phyloP scores from a whole-genome alignment of 495 filamentous ascomycete genomes.

The Daldinia vernicosa region DNA sequence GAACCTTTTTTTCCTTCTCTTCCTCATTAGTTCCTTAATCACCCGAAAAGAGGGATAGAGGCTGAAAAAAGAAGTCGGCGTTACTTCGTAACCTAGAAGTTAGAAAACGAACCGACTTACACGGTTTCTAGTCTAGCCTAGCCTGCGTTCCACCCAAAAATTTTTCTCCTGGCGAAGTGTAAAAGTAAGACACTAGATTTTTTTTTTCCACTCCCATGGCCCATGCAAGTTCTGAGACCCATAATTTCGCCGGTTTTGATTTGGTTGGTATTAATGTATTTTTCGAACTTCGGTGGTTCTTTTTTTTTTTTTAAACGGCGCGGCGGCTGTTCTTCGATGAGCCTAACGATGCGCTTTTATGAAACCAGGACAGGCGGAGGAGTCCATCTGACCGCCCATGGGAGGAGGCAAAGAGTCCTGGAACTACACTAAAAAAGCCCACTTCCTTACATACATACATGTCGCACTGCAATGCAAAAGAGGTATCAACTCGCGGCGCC shows the following conservation, averaged over 20 bases:
- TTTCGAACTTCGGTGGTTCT: constrained; percentile 22
- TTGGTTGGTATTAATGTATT: constrained; percentile 28
- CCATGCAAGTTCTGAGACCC: constrained; percentile 26
- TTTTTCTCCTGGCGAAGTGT: constrained; percentile 24
- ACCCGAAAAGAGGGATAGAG: constrained; percentile 13
- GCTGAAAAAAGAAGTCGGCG: constrained; percentile 8
- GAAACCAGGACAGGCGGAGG: constrained; percentile 16
- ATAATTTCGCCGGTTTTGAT: constrained; percentile 33
- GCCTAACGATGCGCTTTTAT: neutral
- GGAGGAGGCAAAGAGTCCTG: neutral
- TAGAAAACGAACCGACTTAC: constrained; percentile 16
- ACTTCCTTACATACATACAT: constrained; percentile 31
- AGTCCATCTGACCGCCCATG: constrained; percentile 31
- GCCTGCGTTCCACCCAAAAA: constrained; percentile 23
- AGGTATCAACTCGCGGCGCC: constrained; percentile 25
- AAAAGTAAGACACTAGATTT: constrained; percentile 40
- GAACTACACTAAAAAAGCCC: constrained; percentile 12
- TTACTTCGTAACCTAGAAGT: constrained; percentile 2
- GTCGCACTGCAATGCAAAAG: constrained; percentile 28
- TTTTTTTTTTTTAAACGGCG: neutral
- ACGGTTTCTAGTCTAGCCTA: constrained; percentile 37
- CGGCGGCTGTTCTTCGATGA: neutral
- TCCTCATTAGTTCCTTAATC: constrained; percentile 12
- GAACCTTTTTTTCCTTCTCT: constrained; percentile 5
- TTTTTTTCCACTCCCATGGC: constrained; percentile 9